Base-by-base conservation (phyloP, 805 yeast genomes). In the Kazachstania kunashirensis region DNA sequence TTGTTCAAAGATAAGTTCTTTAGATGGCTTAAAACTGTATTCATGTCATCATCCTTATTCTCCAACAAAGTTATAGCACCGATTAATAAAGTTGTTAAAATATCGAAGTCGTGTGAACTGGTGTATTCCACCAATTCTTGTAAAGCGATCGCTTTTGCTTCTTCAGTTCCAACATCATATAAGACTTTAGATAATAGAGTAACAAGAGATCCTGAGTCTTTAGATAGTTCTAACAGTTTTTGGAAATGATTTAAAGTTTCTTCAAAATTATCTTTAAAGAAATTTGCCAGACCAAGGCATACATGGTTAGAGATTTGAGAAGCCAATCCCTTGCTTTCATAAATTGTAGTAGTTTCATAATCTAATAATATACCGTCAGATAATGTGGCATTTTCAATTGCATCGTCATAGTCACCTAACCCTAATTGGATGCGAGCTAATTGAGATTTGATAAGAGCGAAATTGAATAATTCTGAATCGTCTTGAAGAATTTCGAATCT, bases 21-120 rank as follows among this genome's bases (percentile, higher is more conserved):
- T 31, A 92, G 59, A 55, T 88, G 95, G 36, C 70, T 69, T 13
- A 79, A 67, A 0, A 92, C 77, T 1, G 71, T 75, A 27, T 68
- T 53, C 36, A 81, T 65, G 40, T 77, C 78, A 12, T 72, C 79
- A 5, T 65, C 62, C 38, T 71, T 61, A 32, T 75, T 66, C 34
- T 84, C 82, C 8, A 77, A 64, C 2, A 92, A 67, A 0, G 84
- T 68, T 16, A 89, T 75, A 0, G 94, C 86, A 6, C 95, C 96
- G 29, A 89, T 64, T 1, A 85, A 73, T 40, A 88, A 58, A 0
- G 84, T 78, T 2, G 83, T 75, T 17, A 75, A 50, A 31, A 84
- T 59, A 2, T 86, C 75, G 1, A 82, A 66, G 0, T 94, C 95
- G 39, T 71, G 57, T 4, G 61, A 65, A 41, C 72, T 79, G 28